phyloP scores from a whole-genome alignment of 2,329 filamentous ascomycete species.

The Sclerotinia nivalis region DNA sequence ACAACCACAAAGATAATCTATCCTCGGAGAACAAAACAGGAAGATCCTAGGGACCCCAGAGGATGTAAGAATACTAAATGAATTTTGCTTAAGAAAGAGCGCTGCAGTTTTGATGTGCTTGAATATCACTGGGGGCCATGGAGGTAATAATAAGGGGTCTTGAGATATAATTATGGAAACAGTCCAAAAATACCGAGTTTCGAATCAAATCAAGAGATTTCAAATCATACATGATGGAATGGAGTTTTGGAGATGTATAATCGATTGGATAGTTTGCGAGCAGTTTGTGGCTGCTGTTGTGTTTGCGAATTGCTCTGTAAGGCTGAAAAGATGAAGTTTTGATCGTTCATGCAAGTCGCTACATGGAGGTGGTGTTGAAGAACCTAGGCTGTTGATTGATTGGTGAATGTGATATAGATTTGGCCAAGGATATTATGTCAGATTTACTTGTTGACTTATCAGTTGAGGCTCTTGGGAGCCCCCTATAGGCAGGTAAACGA shows the following conservation, averaged over 20 bases:
- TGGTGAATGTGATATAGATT: neutral
- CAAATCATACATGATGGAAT: neutral
- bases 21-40: slow-evolving; percentile 17
- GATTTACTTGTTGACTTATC: neutral
- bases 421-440: slow-evolving; percentile 17
- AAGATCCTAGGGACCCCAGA: slow-evolving; percentile 20
- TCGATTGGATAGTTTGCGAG: slow-evolving; percentile 19
- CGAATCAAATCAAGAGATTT: neutral
- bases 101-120: slow-evolving; percentile 8
- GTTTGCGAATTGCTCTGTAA: neutral
- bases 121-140: slow-evolving; percentile 19
- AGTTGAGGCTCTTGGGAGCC: slow-evolving; percentile 14
- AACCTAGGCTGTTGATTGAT: neutral
- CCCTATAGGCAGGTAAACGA: slow-evolving; percentile 7
- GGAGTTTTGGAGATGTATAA: neutral
- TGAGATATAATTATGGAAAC: neutral
- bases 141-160: neutral
- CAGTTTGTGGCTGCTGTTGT: neutral
- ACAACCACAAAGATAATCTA: slow-evolving; percentile 5
- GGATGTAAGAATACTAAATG: slow-evolving; percentile 3
- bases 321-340: slow-evolving; percentile 7
- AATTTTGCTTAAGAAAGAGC: neutral
- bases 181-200: neutral
- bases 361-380: neutral
- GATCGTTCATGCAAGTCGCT: slow-evolving; percentile 6